Evolutionary conservation across 1,284 basidiomycete genomes (phyloP).

Genomic region (Ceratobasidium sp.): DNA sequence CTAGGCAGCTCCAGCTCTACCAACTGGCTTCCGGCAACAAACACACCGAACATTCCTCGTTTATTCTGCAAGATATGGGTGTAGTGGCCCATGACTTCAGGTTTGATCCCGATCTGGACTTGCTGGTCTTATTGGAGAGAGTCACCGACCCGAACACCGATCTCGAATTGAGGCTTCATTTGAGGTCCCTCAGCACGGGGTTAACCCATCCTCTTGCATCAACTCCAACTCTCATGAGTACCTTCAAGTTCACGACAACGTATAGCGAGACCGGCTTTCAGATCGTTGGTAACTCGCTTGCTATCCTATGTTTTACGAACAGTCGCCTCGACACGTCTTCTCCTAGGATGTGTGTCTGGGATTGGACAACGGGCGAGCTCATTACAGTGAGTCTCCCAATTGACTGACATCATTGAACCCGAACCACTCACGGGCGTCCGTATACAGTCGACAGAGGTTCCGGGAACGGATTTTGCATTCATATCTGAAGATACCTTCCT

Average conservation of each 20-base stretch:
- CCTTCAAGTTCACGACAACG: slow-evolving; percentile 8
- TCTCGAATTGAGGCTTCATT: slow-evolving; percentile 14
- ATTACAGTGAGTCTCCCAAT: background rate
- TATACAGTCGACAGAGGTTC: slow-evolving; percentile 7
- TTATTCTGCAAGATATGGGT: background rate
- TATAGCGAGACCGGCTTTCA: slow-evolving; percentile 6
- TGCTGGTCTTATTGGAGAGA: slow-evolving; percentile 24
- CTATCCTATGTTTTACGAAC: slow-evolving; percentile 8
- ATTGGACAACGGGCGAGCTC: slow-evolving; percentile 27
- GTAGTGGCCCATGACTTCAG: slow-evolving; percentile 1
- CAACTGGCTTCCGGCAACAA: slow-evolving; percentile 21
- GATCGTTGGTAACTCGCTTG: slow-evolving; percentile 14
- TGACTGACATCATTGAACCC: background rate
- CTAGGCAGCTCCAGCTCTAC: background rate
- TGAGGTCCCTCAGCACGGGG: slow-evolving; percentile 19
- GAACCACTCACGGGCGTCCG: background rate
- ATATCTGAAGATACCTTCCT: slow-evolving; percentile 9
- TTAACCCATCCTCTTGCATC: slow-evolving; percentile 19
- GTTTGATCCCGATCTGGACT: slow-evolving; percentile 26
- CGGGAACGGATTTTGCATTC: slow-evolving; percentile 18
- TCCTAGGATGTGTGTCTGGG: slow-evolving; percentile 13
- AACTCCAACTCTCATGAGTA: background rate
- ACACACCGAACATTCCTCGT: background rate
- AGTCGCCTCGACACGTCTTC: background rate
- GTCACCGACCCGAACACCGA: slow-evolving; percentile 8